Evolutionary conservation across 805 yeast species (phyloP).

Genomic region (Pichia insulana): DNA sequence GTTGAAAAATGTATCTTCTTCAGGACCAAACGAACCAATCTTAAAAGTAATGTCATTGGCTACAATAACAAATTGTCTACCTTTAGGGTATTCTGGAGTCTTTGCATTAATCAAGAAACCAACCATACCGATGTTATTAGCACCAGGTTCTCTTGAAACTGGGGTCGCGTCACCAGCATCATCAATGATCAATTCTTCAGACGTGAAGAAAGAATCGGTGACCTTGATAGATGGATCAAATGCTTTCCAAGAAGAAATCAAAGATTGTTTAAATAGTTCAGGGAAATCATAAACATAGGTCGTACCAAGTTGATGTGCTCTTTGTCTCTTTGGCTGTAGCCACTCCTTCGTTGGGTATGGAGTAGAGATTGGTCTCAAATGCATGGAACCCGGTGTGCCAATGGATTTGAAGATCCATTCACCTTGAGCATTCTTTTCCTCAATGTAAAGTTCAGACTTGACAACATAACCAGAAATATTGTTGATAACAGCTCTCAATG

Average conservation of each 20-base stretch:
- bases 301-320: slow-evolving; percentile 97
- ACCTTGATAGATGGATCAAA: slow-evolving; percentile 43
- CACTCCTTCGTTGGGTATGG: slow-evolving; percentile 98
- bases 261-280: slow-evolving; percentile 92
- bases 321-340: slow-evolving; percentile 96
- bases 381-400: slow-evolving; percentile 96
- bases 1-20: slow-evolving; percentile 86
- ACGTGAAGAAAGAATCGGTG: slow-evolving; percentile 71
- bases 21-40: slow-evolving; percentile 98
- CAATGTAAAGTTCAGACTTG: slow-evolving; percentile 89
- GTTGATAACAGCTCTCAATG: slow-evolving; percentile 92
- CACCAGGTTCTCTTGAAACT: slow-evolving; percentile 92
- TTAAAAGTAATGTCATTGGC: slow-evolving; percentile 97
- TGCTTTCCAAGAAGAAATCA: slow-evolving; percentile 76
- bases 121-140: slow-evolving; percentile 94
- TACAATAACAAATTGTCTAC: slow-evolving; percentile 85
- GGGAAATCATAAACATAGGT: slow-evolving; percentile 99
- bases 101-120: slow-evolving; percentile 86
- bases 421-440: slow-evolving; percentile 83
- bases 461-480: slow-evolving; percentile 97
- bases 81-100: slow-evolving; percentile 95
- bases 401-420: slow-evolving; percentile 97
- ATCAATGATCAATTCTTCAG: slow-evolving; percentile 75
- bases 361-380: slow-evolving; percentile 87
- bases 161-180: slow-evolving; percentile 79